Evolutionary conservation across 2,329 filamentous ascomycete species (phyloP).

Genomic region (Cyphellophora attinorum): DNA sequence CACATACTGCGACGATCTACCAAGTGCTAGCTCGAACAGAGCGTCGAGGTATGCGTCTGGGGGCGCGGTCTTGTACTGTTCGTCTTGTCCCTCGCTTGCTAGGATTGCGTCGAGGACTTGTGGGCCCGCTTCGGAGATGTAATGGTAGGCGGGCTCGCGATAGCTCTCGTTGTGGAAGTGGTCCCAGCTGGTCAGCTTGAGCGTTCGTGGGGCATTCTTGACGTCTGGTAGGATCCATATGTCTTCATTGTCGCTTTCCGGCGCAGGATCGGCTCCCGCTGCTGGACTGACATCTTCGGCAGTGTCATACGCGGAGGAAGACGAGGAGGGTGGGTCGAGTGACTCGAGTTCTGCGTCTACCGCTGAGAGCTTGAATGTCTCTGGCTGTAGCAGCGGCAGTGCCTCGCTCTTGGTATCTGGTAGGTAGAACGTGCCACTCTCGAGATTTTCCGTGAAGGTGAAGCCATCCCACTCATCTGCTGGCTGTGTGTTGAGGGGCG

Average conservation of each 20-base stretch:
- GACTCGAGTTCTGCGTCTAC: constrained; percentile 1
- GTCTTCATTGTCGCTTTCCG: constrained; percentile 19
- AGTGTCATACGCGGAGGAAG: constrained; percentile 11
- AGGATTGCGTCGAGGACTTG: constrained; percentile 30
- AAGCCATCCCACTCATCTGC: constrained; percentile 12
- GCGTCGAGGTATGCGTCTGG: constrained; percentile 29
- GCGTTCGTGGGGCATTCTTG: constrained; percentile 7
- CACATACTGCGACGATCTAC: constrained; percentile 35
- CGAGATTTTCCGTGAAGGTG: constrained; percentile 10
- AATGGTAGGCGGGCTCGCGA: constrained; percentile 26
- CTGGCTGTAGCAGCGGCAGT: constrained; percentile 5
- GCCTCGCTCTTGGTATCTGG: constrained; percentile 5
- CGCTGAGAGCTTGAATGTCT: neutral
- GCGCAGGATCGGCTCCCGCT: too few relatives aligned
- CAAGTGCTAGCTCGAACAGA: constrained; percentile 30
- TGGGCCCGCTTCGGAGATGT: constrained; percentile 34
- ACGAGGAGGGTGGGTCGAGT: constrained; percentile 6
- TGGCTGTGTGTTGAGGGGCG: neutral
- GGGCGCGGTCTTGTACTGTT: constrained; percentile 16
- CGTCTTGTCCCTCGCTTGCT: constrained; percentile 4
- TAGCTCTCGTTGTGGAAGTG: constrained; percentile 24
- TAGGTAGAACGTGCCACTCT: constrained; percentile 12
- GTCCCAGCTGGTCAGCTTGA: constrained; percentile 30
- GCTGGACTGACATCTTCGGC: constrained; percentile 14
- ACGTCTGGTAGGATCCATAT: constrained; percentile 27